Evolutionary conservation across 768 basidiomycete species (phyloP), one percentile per base, ranked within the genome.

Genomic region (Kondoa subrosea): DNA sequence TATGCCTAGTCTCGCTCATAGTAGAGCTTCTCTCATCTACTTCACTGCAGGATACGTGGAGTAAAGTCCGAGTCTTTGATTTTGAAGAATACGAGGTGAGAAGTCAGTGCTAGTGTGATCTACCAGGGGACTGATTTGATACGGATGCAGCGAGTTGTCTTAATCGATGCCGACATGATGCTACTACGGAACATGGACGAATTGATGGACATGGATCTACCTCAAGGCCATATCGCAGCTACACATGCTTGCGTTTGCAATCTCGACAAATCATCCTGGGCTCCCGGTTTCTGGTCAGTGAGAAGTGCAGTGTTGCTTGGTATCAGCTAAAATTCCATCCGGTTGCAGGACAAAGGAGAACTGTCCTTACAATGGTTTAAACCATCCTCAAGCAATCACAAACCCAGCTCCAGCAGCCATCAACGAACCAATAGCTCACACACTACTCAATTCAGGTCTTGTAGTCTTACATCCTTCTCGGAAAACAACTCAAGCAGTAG

Each of bases 191-290:
- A 89, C 74, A 90, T 93, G 85, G 91, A 93, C 77, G 83, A 86
- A 58, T 70, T 78, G 25, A 72, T 78, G 68, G 78, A 81, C 32
- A 67, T 83, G 21, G 74, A 79, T 31, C 78, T 93, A 2, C 81
- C 81, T 1, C 15, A 68, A n/a, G 88, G 85, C 70, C 84, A 85
- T 77, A 91, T 96, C 68, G 91, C 89, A 3, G 91, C 91, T 0
- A 83, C 80, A 0, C 92, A 93, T 71, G 91, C 84, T 17, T 99
- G 93, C 74, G 85, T 91, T 2, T 99, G 93, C 79, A 99, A 99
- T 77, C 92, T 92, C 14, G 25, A 25, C 58, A 60, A 60, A 4
- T 50, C 40, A 50, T 21, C 40, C 21, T 50, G 40, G 40, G 40
- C 40, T 8, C 40, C 40, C 40, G 40, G 12, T 50, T 21, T 95